Conservation (phyloP, 176 grass and related monocot species). For the Juncus inflexus region DNA sequence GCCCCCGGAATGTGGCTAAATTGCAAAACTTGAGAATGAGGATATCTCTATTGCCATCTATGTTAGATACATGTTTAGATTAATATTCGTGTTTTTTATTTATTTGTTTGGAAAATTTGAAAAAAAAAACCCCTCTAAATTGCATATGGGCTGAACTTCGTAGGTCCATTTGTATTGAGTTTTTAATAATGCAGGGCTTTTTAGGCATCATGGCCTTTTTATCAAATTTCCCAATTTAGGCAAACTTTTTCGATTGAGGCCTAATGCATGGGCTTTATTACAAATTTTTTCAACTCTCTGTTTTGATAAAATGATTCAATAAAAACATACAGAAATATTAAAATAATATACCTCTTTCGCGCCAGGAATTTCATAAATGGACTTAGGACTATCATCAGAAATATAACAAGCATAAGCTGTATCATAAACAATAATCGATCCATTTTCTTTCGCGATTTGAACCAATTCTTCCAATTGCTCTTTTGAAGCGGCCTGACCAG, state of each 20-base stretch:
- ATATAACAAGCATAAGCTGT: slow-evolving; percentile 68
- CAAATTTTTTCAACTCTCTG: not conserved
- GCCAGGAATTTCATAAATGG: slow-evolving; percentile 92
- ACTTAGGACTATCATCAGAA: slow-evolving; percentile 33
- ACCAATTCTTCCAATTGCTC: slow-evolving; percentile 72
- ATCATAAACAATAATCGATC: slow-evolving; percentile 91
- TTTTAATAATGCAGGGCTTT: too few relatives aligned
- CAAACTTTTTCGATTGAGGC: not conserved
- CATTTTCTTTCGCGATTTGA: slow-evolving; percentile 55
- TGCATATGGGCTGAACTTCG: too few relatives aligned
- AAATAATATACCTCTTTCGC: slow-evolving; percentile 48
- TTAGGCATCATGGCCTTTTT: too few relatives aligned
- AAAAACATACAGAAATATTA: not conserved
- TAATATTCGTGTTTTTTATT: too few relatives aligned
- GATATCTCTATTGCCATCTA: too few relatives aligned
- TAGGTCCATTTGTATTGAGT: too few relatives aligned
- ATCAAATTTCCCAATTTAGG: too few relatives aligned
- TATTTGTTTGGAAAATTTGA: too few relatives aligned
- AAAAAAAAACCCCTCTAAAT: too few relatives aligned
- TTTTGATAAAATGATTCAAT: not conserved
- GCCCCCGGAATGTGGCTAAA: too few relatives aligned
- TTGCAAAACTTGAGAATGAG: too few relatives aligned
- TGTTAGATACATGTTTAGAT: too few relatives aligned
- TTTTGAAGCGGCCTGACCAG: slow-evolving; percentile 61
- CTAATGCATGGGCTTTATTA: not conserved